Percentiles rank a stretch among this genome's conserved stretches.
These are phyloP conservation scores for Hydrangea macrophylla DNA, from an alignment of 148 eudicot genomes.

Conservation along the genomic window DNA sequence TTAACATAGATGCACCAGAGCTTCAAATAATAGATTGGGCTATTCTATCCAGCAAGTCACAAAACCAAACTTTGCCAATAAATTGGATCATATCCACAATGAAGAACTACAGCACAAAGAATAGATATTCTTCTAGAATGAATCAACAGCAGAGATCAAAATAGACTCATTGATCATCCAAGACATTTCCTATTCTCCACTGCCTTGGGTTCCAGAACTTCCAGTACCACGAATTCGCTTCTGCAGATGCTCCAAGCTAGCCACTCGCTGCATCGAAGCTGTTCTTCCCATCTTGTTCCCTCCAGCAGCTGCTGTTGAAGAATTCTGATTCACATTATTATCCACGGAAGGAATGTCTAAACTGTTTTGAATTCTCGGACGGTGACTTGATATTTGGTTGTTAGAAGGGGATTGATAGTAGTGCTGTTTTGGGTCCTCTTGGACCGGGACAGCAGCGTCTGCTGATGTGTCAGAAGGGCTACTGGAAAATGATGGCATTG, in stretches of 20 bases:
- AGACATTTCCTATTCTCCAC: conserved; percentile 20
- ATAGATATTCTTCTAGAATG: not conserved
- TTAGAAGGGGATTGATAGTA: conserved; percentile 48
- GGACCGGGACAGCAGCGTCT: conserved; percentile 73
- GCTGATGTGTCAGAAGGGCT: conserved; percentile 66
- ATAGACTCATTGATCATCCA: not conserved
- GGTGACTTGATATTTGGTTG: conserved; percentile 31
- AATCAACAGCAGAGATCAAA: conserved; percentile 2
- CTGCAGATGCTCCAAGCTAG: conserved; percentile 96
- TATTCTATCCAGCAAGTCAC: conserved; percentile 3
- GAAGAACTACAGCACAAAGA: not conserved
- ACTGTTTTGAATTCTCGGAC: conserved; percentile 36
- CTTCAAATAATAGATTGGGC: not conserved
- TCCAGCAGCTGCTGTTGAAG: conserved; percentile 26
- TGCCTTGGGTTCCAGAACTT: conserved; percentile 32
- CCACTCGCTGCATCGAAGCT: conserved; percentile 81
- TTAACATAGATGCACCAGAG: no score
- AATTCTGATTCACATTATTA: conserved; percentile 36
- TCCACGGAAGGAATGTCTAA: conserved; percentile 46
- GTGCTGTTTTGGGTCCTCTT: conserved; percentile 59
- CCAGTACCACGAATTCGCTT: conserved; percentile 74
- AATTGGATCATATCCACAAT: conserved; percentile 11
- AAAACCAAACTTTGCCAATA: not conserved
- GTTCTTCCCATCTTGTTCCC: conserved; percentile 58
- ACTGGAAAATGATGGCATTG: conserved; percentile 52